Evolutionary conservation across 371 early-diverging fungal genomes (phyloP), one percentile per base, ranked within the genome.

Genomic region (Circinella umbellata): DNA sequence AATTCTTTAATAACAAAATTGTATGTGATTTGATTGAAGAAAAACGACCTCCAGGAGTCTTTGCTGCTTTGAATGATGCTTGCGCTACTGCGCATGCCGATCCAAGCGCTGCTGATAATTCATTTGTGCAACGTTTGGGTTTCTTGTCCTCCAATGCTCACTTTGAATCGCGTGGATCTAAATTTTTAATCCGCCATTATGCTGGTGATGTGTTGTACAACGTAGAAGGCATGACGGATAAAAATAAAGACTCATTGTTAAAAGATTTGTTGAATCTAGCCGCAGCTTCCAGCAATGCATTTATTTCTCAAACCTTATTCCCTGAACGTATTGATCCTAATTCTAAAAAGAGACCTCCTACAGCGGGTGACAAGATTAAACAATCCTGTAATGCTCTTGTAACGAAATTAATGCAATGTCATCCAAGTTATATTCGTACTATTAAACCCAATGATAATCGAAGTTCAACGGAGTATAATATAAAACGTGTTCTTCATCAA

Each of bases 381-480:
- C 63, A 79, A 3, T 90, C 88, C 37, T 86, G 92, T 61, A 86
- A 90, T 59, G 81, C 86, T 9, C 83, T 99, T 8, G 98, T 99
- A 8, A 86, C 87, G 13, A 96, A 96, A 72, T 80, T 99, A 73
- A 97, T 96, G 94, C 91, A 93, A 70, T 94, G 97, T 71, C 92
- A 94, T 64, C 96, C 99, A n/a, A 94, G 96, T 49, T 99, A 99
- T 80, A 96, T 99, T 48, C 93, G 99, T 79, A 98, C 98, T 67
- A 99, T 99, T 82, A 99, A 99, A 78, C 99, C 99, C 47, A 99
- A 99, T 77, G 92, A 93, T 71, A 92, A 90, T 73, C 95, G 96
- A 79, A 89, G 92, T 57, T 90, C 98, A 0, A 86, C 89, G 10
- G 96, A 96, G 71, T 99, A 93, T 78, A 97, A 99, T 77, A 76